A percentile compares a stretch with the other conserved stretches of the same genome.
These are phyloP conservation scores for Nigrospora sphaerica DNA, from an alignment of 2,329 filamentous ascomycete genomes.

Conservation along the genomic window DNA sequence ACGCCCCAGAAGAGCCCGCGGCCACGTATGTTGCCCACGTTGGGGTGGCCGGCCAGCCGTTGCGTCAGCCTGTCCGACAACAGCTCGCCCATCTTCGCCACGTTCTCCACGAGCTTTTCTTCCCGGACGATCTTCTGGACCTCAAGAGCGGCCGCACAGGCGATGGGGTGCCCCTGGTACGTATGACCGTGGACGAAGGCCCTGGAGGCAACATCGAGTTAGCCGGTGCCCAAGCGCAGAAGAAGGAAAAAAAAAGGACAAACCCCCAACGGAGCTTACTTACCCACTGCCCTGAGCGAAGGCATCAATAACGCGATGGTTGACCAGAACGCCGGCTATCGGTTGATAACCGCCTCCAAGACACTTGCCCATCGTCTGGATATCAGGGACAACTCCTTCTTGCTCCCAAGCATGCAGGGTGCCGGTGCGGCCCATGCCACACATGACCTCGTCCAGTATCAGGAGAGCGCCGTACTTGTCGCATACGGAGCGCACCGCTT, in stretches of 20 bases:
- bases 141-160: constrained; percentile 28
- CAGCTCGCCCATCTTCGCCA: constrained; percentile 19
- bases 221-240: not conserved
- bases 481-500: constrained; percentile 61
- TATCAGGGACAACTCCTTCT: constrained; percentile 51
- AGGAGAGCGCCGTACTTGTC: constrained; percentile 64
- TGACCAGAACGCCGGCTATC: constrained; percentile 53
- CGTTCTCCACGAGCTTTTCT: constrained; percentile 24
- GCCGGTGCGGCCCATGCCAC: constrained; percentile 53
- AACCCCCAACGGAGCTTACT: constrained; percentile 7
- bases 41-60: constrained; percentile 18
- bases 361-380: constrained; percentile 61
- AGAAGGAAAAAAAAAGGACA: not conserved
- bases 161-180: constrained; percentile 34
- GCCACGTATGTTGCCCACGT: constrained; percentile 32
- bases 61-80: constrained; percentile 19
- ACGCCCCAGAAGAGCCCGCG: constrained; percentile 38
- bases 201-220: constrained; percentile 14
- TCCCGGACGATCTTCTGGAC: constrained; percentile 30
- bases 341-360: constrained; percentile 57
- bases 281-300: constrained; percentile 27
- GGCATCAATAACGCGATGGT: constrained; percentile 39
- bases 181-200: constrained; percentile 53
- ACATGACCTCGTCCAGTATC: constrained; percentile 77
- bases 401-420: constrained; percentile 56